Conservation (phyloP, 257 asterid genomes). For the Misopates orontium region DNA sequence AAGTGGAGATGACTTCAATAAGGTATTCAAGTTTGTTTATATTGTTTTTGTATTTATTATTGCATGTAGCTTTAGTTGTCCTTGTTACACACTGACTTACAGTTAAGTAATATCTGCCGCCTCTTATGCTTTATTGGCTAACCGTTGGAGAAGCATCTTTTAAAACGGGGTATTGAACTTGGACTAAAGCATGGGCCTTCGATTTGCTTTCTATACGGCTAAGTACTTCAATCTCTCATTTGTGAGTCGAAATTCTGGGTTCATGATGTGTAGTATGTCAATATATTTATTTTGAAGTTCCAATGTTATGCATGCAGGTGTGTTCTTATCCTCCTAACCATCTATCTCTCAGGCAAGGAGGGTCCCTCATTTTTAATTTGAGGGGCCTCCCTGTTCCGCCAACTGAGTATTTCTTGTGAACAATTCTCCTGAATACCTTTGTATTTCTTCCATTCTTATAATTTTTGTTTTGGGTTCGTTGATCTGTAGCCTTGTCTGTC, state of each 20-base stretch:
- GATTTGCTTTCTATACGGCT: conserved; percentile 94
- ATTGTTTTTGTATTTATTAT: conserved; percentile 37
- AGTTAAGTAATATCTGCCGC: conserved; percentile 95
- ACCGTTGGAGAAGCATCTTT: conserved; percentile 95
- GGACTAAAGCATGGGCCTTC: conserved; percentile 98
- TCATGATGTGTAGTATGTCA: conserved; percentile 65
- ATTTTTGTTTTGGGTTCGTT: conserved; percentile 25
- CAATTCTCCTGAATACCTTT: conserved; percentile 47
- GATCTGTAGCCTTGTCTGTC: conserved; percentile 31
- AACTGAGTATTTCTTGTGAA: conserved; percentile 73
- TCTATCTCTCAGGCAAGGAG: conserved; percentile 92
- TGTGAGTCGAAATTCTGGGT: conserved; percentile 97
- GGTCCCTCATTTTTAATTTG: conserved; percentile 77
- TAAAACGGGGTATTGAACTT: conserved; percentile 94
- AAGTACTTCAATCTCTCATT: conserved; percentile 96
- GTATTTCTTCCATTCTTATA: conserved; percentile 27
- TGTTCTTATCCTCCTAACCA: conserved; percentile 97
- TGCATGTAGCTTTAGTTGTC: conserved; percentile 77
- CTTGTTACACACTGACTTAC: conserved; percentile 86
- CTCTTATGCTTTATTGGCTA: conserved; percentile 92
- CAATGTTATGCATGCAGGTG: conserved; percentile 99
- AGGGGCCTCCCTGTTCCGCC: conserved; percentile 96
- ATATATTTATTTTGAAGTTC: conserved; percentile 67
- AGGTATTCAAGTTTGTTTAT: conserved; percentile 60
- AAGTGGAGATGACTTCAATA: conserved; percentile 79